Percentiles rank a stretch among this genome's conserved stretches.
phyloP scores from a whole-genome alignment of 768 basidiomycete genomes.

The Boletus speciosus region DNA sequence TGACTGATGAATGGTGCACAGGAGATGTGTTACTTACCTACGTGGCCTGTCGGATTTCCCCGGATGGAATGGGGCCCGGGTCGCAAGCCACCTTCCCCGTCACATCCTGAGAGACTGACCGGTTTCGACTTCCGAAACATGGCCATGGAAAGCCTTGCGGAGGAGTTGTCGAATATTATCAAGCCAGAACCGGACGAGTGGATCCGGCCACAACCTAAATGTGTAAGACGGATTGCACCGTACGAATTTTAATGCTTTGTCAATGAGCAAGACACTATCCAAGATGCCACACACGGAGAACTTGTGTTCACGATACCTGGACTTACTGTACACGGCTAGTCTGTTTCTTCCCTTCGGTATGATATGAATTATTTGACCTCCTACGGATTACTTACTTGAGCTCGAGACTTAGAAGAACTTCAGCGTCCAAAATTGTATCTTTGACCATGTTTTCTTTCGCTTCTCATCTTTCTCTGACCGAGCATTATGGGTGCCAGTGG shows the following conservation, averaged over 20 bases:
- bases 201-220: slow-evolving; percentile 22
- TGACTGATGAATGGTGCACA: not conserved
- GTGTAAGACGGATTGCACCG: slow-evolving; percentile 11
- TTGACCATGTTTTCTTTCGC: too few relatives aligned
- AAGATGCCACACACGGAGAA: not conserved
- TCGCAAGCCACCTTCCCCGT: not conserved
- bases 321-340: too few relatives aligned
- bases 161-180: not conserved
- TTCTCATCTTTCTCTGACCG: too few relatives aligned
- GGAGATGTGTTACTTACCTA: slow-evolving; percentile 29
- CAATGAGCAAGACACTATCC: not conserved
- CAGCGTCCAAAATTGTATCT: too few relatives aligned
- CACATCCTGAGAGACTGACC: not conserved
- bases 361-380: too few relatives aligned
- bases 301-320: too few relatives aligned
- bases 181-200: slow-evolving; percentile 10
- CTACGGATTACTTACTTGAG: too few relatives aligned
- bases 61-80: not conserved
- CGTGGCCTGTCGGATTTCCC: slow-evolving; percentile 21
- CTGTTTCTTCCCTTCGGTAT: not conserved
- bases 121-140: not conserved
- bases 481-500: too few relatives aligned
- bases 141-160: not conserved
- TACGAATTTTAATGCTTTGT: not conserved
- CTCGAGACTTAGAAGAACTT: too few relatives aligned